Conservation (phyloP, 2,329 filamentous ascomycete genomes). For the Pseudogymnoascus sp. region DNA sequence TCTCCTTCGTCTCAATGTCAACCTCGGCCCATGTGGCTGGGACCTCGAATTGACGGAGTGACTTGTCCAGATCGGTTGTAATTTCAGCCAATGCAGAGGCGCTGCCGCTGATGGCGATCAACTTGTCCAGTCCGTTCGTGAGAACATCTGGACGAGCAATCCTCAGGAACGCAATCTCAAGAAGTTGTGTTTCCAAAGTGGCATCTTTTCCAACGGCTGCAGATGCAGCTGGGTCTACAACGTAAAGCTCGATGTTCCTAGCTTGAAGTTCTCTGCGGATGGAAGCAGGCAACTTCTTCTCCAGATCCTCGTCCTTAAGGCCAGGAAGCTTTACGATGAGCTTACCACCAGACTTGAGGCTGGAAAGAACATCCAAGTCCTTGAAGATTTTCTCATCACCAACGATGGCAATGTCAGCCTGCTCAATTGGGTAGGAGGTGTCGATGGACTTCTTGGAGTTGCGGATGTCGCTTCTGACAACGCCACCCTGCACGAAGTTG, state of each 20-base stretch:
- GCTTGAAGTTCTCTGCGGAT: constrained; percentile 64
- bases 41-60: constrained; percentile 64
- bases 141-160: constrained; percentile 61
- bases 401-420: constrained; percentile 71
- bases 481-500: constrained; percentile 65
- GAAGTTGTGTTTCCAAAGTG: constrained; percentile 53
- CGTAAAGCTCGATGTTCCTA: constrained; percentile 61
- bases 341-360: constrained; percentile 60
- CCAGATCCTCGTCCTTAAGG: constrained; percentile 78
- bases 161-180: constrained; percentile 77
- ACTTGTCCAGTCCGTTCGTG: constrained; percentile 54
- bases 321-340: constrained; percentile 68
- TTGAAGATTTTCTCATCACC: constrained; percentile 72
- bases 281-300: constrained; percentile 68
- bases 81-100: constrained; percentile 43
- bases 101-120: constrained; percentile 51
- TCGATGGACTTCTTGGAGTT: constrained; percentile 76
- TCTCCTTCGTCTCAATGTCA: constrained; percentile 47
- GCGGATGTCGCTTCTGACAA: constrained; percentile 75
- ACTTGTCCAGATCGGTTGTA: constrained; percentile 58
- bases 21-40: constrained; percentile 72
- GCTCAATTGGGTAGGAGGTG: constrained; percentile 69
- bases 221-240: constrained; percentile 63
- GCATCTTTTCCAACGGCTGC: constrained; percentile 59
- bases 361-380: constrained; percentile 64